Conservation (phyloP, 2,329 filamentous ascomycete genomes). For the Sporothrix dimorphospora region DNA sequence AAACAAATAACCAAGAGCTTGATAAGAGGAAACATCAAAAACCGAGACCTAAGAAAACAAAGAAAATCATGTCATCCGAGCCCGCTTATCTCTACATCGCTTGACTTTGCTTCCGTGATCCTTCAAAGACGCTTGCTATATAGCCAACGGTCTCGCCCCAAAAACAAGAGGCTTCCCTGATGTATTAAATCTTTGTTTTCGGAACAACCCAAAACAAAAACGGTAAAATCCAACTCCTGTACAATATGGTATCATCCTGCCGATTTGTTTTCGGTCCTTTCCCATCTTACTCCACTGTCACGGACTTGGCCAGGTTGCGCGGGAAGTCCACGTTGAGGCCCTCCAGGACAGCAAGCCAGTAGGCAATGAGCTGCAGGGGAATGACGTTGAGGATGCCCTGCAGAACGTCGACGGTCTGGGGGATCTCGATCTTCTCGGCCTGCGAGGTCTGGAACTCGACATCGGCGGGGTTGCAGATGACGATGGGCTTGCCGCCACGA, state of each 20-base stretch:
- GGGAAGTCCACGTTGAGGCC: constrained; percentile 98
- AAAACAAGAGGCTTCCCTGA: not conserved
- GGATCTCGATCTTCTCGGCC: constrained; percentile 97
- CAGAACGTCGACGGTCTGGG: constrained; percentile 90
- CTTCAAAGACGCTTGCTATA: constrained; percentile 1
- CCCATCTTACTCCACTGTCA: constrained; percentile 84
- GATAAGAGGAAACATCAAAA: not conserved
- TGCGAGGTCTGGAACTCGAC: constrained; percentile 85
- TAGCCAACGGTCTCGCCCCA: not conserved
- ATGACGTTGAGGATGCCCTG: constrained; percentile 98
- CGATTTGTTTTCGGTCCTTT: not conserved
- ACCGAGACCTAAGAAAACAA: constrained; percentile 2
- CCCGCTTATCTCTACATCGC: constrained; percentile 12
- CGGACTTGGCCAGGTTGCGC: constrained; percentile 97
- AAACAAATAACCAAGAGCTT: not conserved
- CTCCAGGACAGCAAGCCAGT: constrained; percentile 97
- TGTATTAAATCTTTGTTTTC: constrained; percentile 13
- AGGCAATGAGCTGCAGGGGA: constrained; percentile 95
- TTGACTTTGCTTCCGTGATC: constrained; percentile 6
- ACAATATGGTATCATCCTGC: constrained; percentile 20
- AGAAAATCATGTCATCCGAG: constrained; percentile 18
- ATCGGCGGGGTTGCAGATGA: constrained; percentile 93
- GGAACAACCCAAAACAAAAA: constrained; percentile 1
- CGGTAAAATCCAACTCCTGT: constrained; percentile 19
- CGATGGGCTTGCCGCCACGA: constrained; percentile 92